phyloP scores from a whole-genome alignment of 2,329 filamentous ascomycete genomes.

The Furcasterigmium sp. region DNA sequence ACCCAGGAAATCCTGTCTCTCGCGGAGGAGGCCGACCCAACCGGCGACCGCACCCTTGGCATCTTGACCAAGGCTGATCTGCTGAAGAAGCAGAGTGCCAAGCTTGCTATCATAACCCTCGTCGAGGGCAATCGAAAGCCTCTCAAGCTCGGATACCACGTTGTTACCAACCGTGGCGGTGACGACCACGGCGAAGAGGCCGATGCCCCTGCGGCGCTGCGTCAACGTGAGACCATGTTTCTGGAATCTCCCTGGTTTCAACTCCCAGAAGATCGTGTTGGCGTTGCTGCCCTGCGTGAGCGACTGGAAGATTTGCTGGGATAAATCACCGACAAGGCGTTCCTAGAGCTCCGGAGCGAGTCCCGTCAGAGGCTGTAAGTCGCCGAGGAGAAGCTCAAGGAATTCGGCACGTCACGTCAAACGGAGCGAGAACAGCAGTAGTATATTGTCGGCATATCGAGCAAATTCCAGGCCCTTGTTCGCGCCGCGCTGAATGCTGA shows the following conservation, averaged over 20 bases:
- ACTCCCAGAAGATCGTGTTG: constrained; percentile 16
- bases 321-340: constrained; percentile 20
- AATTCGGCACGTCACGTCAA: background rate
- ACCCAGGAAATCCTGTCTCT: constrained; percentile 33
- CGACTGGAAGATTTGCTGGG: constrained; percentile 18
- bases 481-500: constrained; percentile 1
- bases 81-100: constrained; percentile 19
- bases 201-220: background rate
- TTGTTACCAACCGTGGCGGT: constrained; percentile 17
- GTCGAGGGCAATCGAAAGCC: constrained; percentile 11
- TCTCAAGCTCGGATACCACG: constrained; percentile 16
- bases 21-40: constrained; percentile 29
- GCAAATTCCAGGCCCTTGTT: constrained; percentile 13
- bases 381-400: background rate
- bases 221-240: background rate
- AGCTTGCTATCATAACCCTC: constrained; percentile 10
- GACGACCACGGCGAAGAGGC: constrained; percentile 11
- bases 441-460: constrained; percentile 12
- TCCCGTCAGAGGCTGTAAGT: constrained; percentile 6
- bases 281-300: constrained; percentile 15
- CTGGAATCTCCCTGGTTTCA: constrained; percentile 8
- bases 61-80: constrained; percentile 58
- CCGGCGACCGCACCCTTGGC: constrained; percentile 36
- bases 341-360: constrained; percentile 18
- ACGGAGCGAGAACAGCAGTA: constrained; percentile 11